Base-by-base conservation (phyloP, 257 asterid genomes). In the Thymus mandschuricus region DNA sequence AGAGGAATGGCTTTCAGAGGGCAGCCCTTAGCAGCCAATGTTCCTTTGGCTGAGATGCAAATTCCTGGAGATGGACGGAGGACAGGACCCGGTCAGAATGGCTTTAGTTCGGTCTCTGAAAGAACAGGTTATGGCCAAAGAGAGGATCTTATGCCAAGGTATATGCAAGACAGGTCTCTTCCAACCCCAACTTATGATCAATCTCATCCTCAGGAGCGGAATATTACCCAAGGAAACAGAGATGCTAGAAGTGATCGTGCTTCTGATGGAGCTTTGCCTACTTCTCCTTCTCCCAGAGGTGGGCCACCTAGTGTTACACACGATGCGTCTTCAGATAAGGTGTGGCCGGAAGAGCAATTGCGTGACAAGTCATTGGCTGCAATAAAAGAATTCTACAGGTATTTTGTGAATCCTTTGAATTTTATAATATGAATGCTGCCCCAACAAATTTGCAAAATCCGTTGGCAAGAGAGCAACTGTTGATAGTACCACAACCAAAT, bases 301-400 rank as follows among this genome's bases (percentile, higher is more conserved):
- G 83, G 71, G 43, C 81, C 77, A 58, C 75, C 83, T 46, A 71
- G 72, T 15, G 64, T 69, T 51, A 45, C 55, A 0, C 86, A 67
- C 21, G 79, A 84, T 76, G 78, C 71, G 60, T 58, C 83, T 78
- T 74, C 96, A 6, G 93, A 87, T 55, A 86, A 68, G 76, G 84
- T 66, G 63, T 79, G 61, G 80, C 52, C 89, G 4, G 97, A 87
- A 82, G 88, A 89, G 51, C 85, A 62, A 50, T 66, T 91, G 81
- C 81, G 65, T 11, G 89, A 86, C 64, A 87, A 79, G 88, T 89
- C 95, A 71, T 44, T 87, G 81, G 75, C 96, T 77, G 74, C 97
- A 52, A 89, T 91, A 64, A 88, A 78, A 79, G 97, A 91, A 82
- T 92, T 85, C 63, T 92, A 92, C 91, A 90, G 95, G 98, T 90